Evolutionary conservation across 495 filamentous ascomycete species (phyloP), one percentile per base, ranked within the genome.

Genomic region (Xanthoparmelia taractica): DNA sequence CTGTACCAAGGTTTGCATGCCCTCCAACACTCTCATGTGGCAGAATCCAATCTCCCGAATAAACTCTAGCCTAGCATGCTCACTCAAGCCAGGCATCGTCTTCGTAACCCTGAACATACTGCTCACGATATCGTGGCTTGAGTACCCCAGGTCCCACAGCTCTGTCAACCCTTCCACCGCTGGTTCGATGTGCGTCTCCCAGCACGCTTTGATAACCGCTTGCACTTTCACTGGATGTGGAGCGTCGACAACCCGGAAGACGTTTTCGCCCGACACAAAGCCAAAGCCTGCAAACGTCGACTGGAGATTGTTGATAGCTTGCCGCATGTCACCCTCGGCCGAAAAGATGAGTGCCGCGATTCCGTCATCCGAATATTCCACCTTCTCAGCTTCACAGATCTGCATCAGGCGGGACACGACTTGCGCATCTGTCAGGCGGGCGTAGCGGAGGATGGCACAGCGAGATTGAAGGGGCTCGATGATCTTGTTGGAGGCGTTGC

Each of bases 81-180:
- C 94, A 58, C 90, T 92, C 50, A 99, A 77, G 3, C 85, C 87
- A 1, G 88, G 86, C 50, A 96, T 89, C 7, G 91, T 94, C 78
- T 99, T 99, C 27, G 95, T 97, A 61, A 99, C 94, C 69, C 87
- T 85, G 77, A 99, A 99, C 94, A 99, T 99, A 31, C 93, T 97
- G 72, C 88, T 92, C 70, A 99, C 93, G 66, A 99, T 96, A 71
- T 99, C 94, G 73, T 97, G 91, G 60, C 90, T 91, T 13, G 88
- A 93, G 73, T 99, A 99, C 8, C 94, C 94, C 63, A 97, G 78
- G 45, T 84, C 83, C 95, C 94, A 99, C 61, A 99, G 77, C 75
- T 97, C 94, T 69, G 91, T 89, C 66, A 99, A 77, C 11, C 81
- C 85, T 63, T 96, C 91, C 63, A 99, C 75, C 7, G 95, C 94